Evolutionary conservation across 208 protist genomes (phyloP).

Genomic region (Kentomonas sorsogonicus): DNA sequence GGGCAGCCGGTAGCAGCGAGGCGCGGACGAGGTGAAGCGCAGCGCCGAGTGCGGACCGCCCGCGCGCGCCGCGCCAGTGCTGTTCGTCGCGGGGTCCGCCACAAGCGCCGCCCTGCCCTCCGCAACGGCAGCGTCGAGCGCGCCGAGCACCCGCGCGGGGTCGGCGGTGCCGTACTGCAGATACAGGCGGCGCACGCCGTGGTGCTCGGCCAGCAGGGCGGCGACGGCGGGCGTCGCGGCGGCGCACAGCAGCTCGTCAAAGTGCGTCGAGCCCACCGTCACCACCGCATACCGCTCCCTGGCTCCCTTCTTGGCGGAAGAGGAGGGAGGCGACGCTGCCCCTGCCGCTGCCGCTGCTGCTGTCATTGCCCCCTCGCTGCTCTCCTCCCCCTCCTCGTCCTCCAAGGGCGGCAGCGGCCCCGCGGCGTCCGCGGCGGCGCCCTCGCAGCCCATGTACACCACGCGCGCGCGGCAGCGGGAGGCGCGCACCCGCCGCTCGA

Average conservation of each 20-base stretch:
- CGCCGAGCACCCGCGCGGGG: conserved; percentile 2
- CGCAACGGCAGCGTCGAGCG: neutral
- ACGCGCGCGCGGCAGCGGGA: conserved; percentile 22
- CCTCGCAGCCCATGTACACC: conserved; percentile 33
- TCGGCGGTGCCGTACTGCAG: conserved; percentile 69
- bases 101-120: neutral
- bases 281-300: conserved; percentile 63
- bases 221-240: conserved; percentile 35
- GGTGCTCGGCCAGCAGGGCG: conserved; percentile 23
- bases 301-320: conserved; percentile 1
- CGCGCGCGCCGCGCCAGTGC: neutral
- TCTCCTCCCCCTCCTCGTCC: neutral
- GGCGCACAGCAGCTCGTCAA: conserved; percentile 53
- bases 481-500: conserved; percentile 25
- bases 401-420: neutral
- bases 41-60: too few species aligned
- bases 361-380: too few species aligned
- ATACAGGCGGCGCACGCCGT: conserved; percentile 50
- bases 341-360: too few species aligned
- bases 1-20: too few species aligned
- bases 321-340: neutral
- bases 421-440: neutral
- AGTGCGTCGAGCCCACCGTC: conserved; percentile 87
- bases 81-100: neutral
- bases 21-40: too few species aligned